Conservation (phyloP, 371 early-diverging fungal genomes). For the Encephalitozoon romaleae region DNA sequence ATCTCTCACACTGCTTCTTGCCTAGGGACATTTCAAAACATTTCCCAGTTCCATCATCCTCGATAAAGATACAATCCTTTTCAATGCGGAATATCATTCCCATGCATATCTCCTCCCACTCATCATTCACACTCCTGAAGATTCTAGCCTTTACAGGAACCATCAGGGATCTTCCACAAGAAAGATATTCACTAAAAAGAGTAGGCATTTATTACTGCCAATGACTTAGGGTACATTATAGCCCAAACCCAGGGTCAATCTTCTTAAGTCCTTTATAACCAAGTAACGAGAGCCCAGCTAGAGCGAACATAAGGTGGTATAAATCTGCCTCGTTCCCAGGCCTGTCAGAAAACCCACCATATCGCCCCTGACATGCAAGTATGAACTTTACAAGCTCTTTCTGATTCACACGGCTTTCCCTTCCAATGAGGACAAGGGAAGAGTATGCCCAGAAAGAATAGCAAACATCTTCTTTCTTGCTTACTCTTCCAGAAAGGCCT, state of each 20-base stretch:
- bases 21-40: not conserved
- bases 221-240: not conserved
- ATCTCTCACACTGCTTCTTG: not conserved
- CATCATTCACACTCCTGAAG: not conserved
- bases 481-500: slow-evolving; percentile 87
- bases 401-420: slow-evolving; percentile 73
- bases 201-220: not conserved
- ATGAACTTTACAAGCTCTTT: slow-evolving; percentile 71
- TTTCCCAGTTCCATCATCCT: not conserved
- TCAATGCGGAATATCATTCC: not conserved
- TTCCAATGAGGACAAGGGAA: slow-evolving; percentile 71
- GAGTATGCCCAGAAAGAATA: slow-evolving; percentile 97
- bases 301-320: slow-evolving; percentile 86
- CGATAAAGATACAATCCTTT: not conserved
- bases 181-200: not conserved
- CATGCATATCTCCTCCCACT: not conserved
- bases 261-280: slow-evolving; percentile 17
- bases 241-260: slow-evolving; percentile 45
- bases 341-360: slow-evolving; percentile 89
- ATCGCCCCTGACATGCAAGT: slow-evolving; percentile 68
- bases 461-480: slow-evolving; percentile 91
- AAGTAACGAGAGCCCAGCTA: slow-evolving; percentile 64
- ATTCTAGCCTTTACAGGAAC: not conserved
- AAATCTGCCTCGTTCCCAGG: slow-evolving; percentile 82
- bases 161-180: not conserved